Percentiles rank a stretch among this genome's conserved stretches.
phyloP scores from a whole-genome alignment of 2,329 filamentous ascomycete species.

The Bretziella fagacearum region DNA sequence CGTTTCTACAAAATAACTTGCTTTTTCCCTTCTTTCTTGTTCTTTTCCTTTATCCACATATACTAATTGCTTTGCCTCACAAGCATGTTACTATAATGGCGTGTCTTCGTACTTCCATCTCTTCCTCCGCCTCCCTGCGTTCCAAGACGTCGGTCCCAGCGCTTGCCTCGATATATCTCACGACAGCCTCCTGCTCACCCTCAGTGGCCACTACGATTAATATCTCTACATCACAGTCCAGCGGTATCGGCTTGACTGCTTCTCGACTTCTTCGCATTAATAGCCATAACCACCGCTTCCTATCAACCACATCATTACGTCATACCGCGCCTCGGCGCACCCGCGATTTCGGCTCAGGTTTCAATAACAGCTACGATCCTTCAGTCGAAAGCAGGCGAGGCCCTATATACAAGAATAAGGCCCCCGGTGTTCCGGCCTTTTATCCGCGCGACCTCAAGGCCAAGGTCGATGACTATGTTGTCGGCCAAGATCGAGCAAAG shows the following conservation, averaged over 20 bases:
- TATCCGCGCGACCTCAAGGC: constrained; percentile 62
- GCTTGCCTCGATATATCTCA: neutral
- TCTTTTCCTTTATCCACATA: neutral
- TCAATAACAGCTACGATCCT: constrained; percentile 43
- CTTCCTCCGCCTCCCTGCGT: neutral
- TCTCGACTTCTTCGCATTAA: constrained; percentile 4
- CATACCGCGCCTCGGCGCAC: constrained; percentile 24
- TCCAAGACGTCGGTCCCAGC: constrained; percentile 9
- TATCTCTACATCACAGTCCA: neutral
- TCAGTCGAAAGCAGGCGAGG: constrained; percentile 34
- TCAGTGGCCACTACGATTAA: neutral
- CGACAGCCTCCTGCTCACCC: neutral
- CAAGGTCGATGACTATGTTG: constrained; percentile 87
- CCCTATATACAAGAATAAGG: constrained; percentile 39
- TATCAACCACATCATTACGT: constrained; percentile 17
- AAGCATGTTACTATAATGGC: constrained; percentile 9
- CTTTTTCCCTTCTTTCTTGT: neutral
- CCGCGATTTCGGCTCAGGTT: constrained; percentile 38
- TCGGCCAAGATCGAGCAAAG: constrained; percentile 88
- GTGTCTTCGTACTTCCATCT: constrained; percentile 5
- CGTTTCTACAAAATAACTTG: neutral
- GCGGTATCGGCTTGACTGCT: constrained; percentile 1
- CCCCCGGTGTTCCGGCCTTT: constrained; percentile 42
- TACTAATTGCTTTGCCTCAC: too few relatives aligned
- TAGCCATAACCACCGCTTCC: constrained; percentile 16